Evolutionary conservation across 1,139 yeast species (phyloP), one percentile per base, ranked within the genome.

Genomic region (Kurtzmaniella quercitrusa): DNA sequence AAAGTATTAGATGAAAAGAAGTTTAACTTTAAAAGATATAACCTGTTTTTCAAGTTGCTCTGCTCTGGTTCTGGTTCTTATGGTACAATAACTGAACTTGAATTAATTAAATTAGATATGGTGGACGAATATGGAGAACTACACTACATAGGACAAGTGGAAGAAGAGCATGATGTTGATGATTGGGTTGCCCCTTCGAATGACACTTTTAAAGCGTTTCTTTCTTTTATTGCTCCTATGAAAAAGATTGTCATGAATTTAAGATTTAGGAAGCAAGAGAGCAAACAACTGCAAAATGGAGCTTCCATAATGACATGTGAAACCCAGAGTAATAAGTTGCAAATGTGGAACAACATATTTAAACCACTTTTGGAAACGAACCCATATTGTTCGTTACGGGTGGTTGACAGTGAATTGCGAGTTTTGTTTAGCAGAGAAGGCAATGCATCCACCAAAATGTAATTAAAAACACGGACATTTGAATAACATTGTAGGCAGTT

Each of bases 1-100:
- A 49, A 50, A 11, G 43, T 42, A 2, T 37, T 43, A 6, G 44
- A 44, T 3, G 48, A 49, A 9, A 51, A 39, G 29, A 42, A 48
- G 8, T 72, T 73, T 55, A 66, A 68, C 44, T 72, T 65, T 45
- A 52, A 58, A n/a, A 56, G 59, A 39, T 73, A 59, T 48, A 72
- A 69, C 48, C 65, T 64, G n/a, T 70, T 73, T 43, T 73, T 73
- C 56, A 61, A 68, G 47, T 54, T 73, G 31, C 54, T 73, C n/a
- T 70, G 77, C 49, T 68, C 75, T 5, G 64, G 68, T 5, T 52
- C 55, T 25, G 73, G 75, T 0, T 63, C 62, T 10, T 72, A 66
- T 46, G 49, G 63, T 1, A 58, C 51, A 10, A 46, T 73, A 33
- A 54, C 56, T 6, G 53, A 55, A 11, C 50, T 72, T 11, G 52